Evolutionary conservation across 1,139 yeast genomes (phyloP), one percentile per base, ranked within the genome.

Genomic region (Taphrina deformans): DNA sequence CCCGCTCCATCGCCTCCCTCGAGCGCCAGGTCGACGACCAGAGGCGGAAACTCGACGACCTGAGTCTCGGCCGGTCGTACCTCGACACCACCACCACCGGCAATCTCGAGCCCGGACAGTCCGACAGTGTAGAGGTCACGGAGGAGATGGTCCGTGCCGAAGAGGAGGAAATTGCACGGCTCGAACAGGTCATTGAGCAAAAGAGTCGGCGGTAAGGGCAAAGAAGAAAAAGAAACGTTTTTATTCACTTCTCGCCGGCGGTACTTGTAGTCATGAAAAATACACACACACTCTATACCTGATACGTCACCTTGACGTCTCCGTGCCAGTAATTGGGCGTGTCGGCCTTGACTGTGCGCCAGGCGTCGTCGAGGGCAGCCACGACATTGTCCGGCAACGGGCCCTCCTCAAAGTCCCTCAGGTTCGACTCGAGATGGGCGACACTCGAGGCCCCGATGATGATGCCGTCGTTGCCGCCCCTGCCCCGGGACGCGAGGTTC

Each of bases 231-330:
- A 12, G 41, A 31, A 4, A 29, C 9, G 33, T 29, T 4, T 31
- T 31, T 31, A 10, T 31, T 31, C 35, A 31, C n/a, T n/a, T n/a
- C n/a, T n/a, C n/a, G n/a, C n/a, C n/a, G n/a, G n/a, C n/a, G n/a
- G n/a, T n/a, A n/a, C n/a, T n/a, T n/a, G n/a, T 31, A 14, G 35
- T 4, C 3, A 29, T 6, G 14, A 31, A 31, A 10, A 31, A 31
- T 31, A 14, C 14, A 31, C 35, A 31, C 14, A 38, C 41, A n/a
- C 12, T 2, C 27, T 86, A 75, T 85, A 84, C 60, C 26, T 55
- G 61, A 44, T 55, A 55, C 6, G 53, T 44, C 18, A 55, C 61
- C n/a, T 23, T 26, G 27, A 44, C 52, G 14, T 56, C 52, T 26
- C 68, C 68, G 33, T 65, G 68, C 68, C 68, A 67, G 61, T 67